Base-by-base conservation (phyloP, 116 monocot species). In the Dioscorea cayenensis region DNA sequence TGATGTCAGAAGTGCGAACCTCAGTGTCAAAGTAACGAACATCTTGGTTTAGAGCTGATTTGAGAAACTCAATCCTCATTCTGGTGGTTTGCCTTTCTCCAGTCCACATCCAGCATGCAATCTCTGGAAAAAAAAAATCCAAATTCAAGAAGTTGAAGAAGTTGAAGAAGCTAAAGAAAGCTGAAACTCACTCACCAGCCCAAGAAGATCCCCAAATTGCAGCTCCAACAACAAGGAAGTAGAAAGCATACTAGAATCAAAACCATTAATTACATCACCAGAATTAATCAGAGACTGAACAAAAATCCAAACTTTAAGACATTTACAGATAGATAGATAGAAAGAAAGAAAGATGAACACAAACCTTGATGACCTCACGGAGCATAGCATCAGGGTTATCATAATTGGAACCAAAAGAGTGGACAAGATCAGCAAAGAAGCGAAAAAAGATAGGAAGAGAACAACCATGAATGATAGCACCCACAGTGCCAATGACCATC, bases 31-130 rank as follows among this genome's bases (percentile, higher is more conserved):
- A 99, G 83, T 91, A 99, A 21, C 84, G 49, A 9, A 99, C 83
- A 65, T 99, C 99, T 72, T 94, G 99, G 36, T 78, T 86, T 55
- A 99, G 83, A 19, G 84, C 94, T 16, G 94, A 78, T 62, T 99
- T 83, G 51, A 99, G 73, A 72, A 91, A 99, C 22, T 72, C 69
- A 75, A 90, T 84, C 77, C 99, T 81, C 77, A 94, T 83, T 75
- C 76, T 81, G 28, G 89, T 89, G 1, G 88, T 79, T 72, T 99
- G 99, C 36, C 99, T 63, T 73, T 99, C 99, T 59, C 99, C 99
- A 1, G 99, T 99, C 90, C 94, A 94, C 91, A 99, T 99, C 99
- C 99, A 99, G 80, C 94, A 99, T 1, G 99, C 88, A 69, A 99
- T 94, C 87, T 94, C 99, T 91, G 76, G 25, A 35, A 55, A 61